A percentile compares a stretch with the other conserved stretches of the same genome.
Conservation (phyloP, 768 basidiomycete species). For the Paxillus ammoniavirescens region DNA sequence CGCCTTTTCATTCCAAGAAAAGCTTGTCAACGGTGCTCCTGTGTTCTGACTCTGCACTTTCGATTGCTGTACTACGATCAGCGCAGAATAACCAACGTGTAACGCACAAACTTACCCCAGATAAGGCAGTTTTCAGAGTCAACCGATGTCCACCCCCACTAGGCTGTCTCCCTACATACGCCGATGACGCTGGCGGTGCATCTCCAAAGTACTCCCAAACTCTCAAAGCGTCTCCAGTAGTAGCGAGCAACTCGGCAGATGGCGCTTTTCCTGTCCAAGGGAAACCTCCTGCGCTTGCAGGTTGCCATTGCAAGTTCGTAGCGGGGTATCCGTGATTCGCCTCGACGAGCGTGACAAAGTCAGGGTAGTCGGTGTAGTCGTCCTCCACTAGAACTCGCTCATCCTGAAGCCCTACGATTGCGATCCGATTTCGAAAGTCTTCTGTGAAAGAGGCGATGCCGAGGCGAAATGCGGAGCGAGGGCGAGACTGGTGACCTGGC, state of each 20-base stretch:
- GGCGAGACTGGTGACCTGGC: slow-evolving; percentile 69
- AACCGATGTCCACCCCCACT: slow-evolving; percentile 59
- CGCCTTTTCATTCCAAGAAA: slow-evolving; percentile 95
- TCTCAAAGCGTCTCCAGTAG: slow-evolving; percentile 89
- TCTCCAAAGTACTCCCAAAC: slow-evolving; percentile 88
- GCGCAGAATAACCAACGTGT: slow-evolving; percentile 3
- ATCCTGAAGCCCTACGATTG: slow-evolving; percentile 76
- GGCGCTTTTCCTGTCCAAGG: slow-evolving; percentile 68
- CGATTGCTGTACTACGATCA: slow-evolving; percentile 57
- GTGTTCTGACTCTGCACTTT: slow-evolving; percentile 84
- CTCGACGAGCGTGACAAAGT: slow-evolving; percentile 85
- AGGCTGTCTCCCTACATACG: slow-evolving; percentile 69
- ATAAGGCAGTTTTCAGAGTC: slow-evolving; percentile 71
- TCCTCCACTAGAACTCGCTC: slow-evolving; percentile 87
- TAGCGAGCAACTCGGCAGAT: slow-evolving; percentile 81
- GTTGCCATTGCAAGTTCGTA: slow-evolving; percentile 93
- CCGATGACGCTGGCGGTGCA: slow-evolving; percentile 51
- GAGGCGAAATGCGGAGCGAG: slow-evolving; percentile 77
- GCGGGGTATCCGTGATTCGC: slow-evolving; percentile 90
- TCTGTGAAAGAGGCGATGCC: slow-evolving; percentile 85
- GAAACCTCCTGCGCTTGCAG: slow-evolving; percentile 60
- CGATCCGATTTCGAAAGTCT: slow-evolving; percentile 79
- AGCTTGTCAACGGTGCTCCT: slow-evolving; percentile 91
- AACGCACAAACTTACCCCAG: slow-evolving; percentile 58
- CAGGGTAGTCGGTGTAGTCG: slow-evolving; percentile 77